These are phyloP conservation scores for Rhodamnia rubescens DNA, from an alignment of 345 rosid genomes.

Conservation along the genomic window DNA sequence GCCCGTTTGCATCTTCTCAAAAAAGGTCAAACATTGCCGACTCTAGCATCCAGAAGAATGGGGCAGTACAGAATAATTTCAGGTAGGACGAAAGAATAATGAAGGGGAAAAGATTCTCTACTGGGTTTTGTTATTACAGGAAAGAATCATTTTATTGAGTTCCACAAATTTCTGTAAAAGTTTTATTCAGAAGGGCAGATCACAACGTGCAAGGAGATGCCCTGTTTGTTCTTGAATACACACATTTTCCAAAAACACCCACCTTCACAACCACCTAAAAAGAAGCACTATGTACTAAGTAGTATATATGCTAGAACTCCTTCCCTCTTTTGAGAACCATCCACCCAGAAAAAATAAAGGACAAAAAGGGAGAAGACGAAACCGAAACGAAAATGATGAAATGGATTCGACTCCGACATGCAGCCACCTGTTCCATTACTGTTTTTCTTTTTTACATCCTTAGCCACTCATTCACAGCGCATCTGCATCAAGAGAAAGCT, in stretches of 20 bases:
- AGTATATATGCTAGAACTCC: not conserved
- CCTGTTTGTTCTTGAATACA: not conserved
- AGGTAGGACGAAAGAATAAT: not conserved
- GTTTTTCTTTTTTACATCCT: not conserved
- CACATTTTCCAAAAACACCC: not conserved
- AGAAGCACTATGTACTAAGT: not conserved
- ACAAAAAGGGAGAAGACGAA: not conserved
- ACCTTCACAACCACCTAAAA: not conserved
- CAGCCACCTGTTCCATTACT: not conserved
- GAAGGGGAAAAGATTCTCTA: not conserved
- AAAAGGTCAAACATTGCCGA: not conserved
- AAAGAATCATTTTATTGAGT: conserved; percentile 1
- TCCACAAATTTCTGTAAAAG: conserved; percentile 4
- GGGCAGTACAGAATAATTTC: not conserved
- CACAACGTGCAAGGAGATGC: not conserved
- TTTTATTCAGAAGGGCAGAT: not conserved
- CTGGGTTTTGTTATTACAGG: not conserved
- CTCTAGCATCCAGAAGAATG: not conserved
- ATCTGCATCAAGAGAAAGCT: not conserved
- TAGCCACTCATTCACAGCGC: not conserved
- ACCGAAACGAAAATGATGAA: not conserved
- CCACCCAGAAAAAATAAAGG: not conserved
- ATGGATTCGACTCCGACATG: not conserved
- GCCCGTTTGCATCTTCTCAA: not conserved
- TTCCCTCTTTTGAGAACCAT: not conserved